Conservation (phyloP, 192 early-diverging fungal genomes). For the Gaertneriomyces semiglobifer region DNA sequence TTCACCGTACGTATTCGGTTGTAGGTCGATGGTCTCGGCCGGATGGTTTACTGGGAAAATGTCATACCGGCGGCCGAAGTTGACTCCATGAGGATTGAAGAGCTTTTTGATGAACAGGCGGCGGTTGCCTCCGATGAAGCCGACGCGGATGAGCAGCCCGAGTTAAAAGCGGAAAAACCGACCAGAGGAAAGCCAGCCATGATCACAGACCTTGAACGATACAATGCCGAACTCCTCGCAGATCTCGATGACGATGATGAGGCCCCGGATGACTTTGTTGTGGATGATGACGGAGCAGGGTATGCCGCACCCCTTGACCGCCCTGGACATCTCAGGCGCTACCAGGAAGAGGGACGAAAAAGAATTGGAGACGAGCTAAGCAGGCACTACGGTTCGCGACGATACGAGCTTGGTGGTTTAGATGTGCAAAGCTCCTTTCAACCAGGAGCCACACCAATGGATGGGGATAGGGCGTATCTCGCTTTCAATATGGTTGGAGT, state of each 20-base stretch:
- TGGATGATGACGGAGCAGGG: slow-evolving; percentile 80
- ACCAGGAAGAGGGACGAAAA: slow-evolving; percentile 31
- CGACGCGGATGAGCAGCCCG: background rate
- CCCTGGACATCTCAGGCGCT: slow-evolving; percentile 24
- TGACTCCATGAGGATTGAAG: slow-evolving; percentile 14
- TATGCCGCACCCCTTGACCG: slow-evolving; percentile 52
- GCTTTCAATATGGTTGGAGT: slow-evolving; percentile 85
- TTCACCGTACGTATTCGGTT: background rate
- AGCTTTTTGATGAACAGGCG: slow-evolving; percentile 49
- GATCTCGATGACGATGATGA: slow-evolving; percentile 43
- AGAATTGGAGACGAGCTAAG: slow-evolving; percentile 18
- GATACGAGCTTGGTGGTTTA: slow-evolving; percentile 1
- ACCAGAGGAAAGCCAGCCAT: background rate
- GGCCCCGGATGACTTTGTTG: slow-evolving; percentile 79
- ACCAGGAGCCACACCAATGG: slow-evolving; percentile 72
- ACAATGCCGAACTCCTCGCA: slow-evolving; percentile 9
- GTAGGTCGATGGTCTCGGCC: slow-evolving; percentile 18
- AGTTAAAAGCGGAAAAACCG: background rate
- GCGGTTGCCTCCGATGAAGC: background rate
- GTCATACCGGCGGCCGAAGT: slow-evolving; percentile 25
- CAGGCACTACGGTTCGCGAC: slow-evolving; percentile 3
- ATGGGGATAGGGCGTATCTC: slow-evolving; percentile 44
- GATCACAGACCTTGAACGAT: slow-evolving; percentile 18
- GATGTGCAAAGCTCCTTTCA: slow-evolving; percentile 73
- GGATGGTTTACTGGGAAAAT: slow-evolving; percentile 21